phyloP scores from a whole-genome alignment of 495 filamentous ascomycete genomes.

The Penicillium tannophilum region DNA sequence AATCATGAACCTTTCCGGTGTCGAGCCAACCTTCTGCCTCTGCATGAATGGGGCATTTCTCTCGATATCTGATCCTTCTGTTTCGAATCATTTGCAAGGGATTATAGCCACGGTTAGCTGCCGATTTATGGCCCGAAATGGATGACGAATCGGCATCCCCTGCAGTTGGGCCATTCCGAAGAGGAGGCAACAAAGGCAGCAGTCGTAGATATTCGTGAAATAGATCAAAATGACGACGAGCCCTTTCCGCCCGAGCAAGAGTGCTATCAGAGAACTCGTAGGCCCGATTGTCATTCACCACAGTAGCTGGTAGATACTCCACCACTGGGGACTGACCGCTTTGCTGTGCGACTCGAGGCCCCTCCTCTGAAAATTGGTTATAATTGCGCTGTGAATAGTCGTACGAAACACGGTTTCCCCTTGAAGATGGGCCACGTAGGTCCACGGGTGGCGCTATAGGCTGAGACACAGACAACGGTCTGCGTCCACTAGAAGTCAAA shows the following conservation, averaged over 20 bases:
- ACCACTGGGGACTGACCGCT: slow-evolving; percentile 29
- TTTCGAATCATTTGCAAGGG: slow-evolving; percentile 88
- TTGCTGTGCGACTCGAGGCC: slow-evolving; percentile 9
- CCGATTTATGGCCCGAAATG: slow-evolving; percentile 1
- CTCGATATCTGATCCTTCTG: slow-evolving; percentile 73
- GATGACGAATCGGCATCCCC: slow-evolving; percentile 12
- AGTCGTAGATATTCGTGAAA: slow-evolving; percentile 78
- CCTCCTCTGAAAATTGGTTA: slow-evolving; percentile 19
- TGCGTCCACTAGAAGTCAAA: slow-evolving; percentile 48
- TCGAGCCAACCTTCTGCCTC: slow-evolving; percentile 78
- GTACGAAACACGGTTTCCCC: slow-evolving; percentile 17
- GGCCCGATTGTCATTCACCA: slow-evolving; percentile 32
- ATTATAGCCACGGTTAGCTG: slow-evolving; percentile 70
- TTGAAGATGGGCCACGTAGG: slow-evolving; percentile 19
- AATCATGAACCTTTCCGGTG: slow-evolving; percentile 64
- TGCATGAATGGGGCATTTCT: slow-evolving; percentile 68
- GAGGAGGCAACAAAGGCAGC: slow-evolving; percentile 70
- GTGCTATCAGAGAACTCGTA: slow-evolving; percentile 79
- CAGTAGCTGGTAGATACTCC: slow-evolving; percentile 35
- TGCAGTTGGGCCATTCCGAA: slow-evolving; percentile 36
- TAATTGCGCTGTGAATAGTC: slow-evolving; percentile 23
- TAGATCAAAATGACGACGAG: slow-evolving; percentile 76
- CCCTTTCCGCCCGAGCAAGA: slow-evolving; percentile 73
- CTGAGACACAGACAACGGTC: slow-evolving; percentile 46
- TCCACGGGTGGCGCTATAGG: slow-evolving; percentile 19